phyloP scores from a whole-genome alignment of 768 basidiomycete genomes.

The Phallus indusiatus region DNA sequence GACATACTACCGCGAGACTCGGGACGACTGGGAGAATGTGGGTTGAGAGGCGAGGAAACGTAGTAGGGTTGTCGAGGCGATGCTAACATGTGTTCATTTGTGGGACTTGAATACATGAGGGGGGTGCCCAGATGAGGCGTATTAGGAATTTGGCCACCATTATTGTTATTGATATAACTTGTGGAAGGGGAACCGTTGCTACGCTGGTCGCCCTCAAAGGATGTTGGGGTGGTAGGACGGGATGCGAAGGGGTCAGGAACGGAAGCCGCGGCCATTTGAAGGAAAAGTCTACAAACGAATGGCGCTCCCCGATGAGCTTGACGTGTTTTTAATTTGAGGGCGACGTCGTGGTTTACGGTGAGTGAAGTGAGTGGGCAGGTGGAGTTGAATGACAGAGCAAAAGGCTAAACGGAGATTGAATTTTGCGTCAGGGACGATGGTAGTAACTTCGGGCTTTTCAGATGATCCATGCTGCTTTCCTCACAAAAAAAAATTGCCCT shows the following conservation, averaged over 20 bases:
- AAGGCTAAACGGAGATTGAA: neutral
- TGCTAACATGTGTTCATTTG: neutral
- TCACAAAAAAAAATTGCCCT: no score
- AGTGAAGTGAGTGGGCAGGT: neutral
- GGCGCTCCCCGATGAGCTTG: neutral
- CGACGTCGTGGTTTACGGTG: neutral
- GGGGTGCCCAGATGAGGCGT: neutral
- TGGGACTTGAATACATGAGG: neutral
- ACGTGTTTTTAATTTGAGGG: neutral
- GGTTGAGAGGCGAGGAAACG: constrained; percentile 46
- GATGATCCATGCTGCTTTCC: neutral
- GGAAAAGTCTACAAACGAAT: neutral
- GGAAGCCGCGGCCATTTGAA: neutral
- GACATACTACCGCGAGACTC: constrained; percentile 9
- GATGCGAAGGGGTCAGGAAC: neutral
- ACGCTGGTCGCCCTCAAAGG: neutral
- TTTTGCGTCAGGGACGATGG: neutral
- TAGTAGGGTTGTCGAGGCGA: constrained; percentile 11
- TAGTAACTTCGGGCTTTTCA: neutral
- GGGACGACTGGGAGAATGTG: constrained; percentile 16
- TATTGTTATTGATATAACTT: neutral
- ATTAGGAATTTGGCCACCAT: neutral
- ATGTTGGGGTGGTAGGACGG: neutral
- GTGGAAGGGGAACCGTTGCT: neutral
- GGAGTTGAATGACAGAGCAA: neutral